These are phyloP conservation scores for Alternaria viburni DNA, from an alignment of 2,329 filamentous ascomycete species.

Conservation along the genomic window DNA sequence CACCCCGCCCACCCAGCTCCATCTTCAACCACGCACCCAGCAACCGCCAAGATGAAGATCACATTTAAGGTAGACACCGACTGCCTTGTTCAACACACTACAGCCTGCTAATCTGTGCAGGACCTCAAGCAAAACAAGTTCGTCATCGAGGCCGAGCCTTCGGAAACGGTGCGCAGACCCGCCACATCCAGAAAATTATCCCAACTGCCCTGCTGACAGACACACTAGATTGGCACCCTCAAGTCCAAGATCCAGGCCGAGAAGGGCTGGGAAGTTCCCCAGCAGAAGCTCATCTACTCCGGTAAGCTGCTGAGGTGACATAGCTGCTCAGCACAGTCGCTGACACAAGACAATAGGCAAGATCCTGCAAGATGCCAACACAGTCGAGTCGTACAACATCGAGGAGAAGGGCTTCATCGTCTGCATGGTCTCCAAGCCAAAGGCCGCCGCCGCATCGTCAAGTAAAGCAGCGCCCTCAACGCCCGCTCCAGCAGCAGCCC, in stretches of 20 bases:
- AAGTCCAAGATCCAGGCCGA: constrained; percentile 92
- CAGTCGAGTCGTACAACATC: constrained; percentile 95
- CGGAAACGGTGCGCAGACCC: constrained; percentile 73
- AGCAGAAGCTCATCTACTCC: constrained; percentile 97
- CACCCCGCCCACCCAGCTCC: constrained; percentile 35
- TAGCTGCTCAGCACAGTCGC: constrained; percentile 28
- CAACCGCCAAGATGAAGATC: constrained; percentile 65
- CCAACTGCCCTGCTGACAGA: constrained; percentile 19
- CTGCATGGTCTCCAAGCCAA: constrained; percentile 96
- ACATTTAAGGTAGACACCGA: constrained; percentile 67
- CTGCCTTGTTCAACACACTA: constrained; percentile 15
- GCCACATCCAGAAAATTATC: constrained; percentile 18
- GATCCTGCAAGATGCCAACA: constrained; percentile 97
- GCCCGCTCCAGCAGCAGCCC: constrained; percentile 54
- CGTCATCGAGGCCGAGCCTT: constrained; percentile 90
- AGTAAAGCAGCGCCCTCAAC: constrained; percentile 63
- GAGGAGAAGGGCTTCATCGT: constrained; percentile 99
- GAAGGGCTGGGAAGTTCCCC: constrained; percentile 91
- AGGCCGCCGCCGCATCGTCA: constrained; percentile 63
- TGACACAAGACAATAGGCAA: constrained; percentile 69
- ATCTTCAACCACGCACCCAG: constrained; percentile 21
- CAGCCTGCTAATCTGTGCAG: constrained; percentile 56
- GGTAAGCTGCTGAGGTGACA: constrained; percentile 62
- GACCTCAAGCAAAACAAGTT: constrained; percentile 99
- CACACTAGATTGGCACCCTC: constrained; percentile 76